Percentiles rank a stretch among this genome's conserved stretches.
Evolutionary conservation across 371 early-diverging fungal species (phyloP).

Genomic region (Mortierella sp.): DNA sequence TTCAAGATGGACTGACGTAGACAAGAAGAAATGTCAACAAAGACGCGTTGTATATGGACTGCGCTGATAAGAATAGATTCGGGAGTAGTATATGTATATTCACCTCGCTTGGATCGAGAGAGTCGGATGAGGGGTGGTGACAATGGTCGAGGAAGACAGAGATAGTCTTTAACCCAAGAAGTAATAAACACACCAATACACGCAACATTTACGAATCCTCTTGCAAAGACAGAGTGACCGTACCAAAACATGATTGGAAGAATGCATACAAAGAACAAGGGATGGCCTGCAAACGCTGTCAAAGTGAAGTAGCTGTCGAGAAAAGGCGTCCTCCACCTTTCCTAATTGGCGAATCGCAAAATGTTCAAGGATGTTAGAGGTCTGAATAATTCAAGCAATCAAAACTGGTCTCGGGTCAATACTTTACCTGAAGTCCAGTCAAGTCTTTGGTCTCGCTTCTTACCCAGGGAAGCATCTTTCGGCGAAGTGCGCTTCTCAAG

Average conservation of each 20-base stretch:
- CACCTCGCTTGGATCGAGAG: slow-evolving; percentile 65
- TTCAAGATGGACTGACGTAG: slow-evolving; percentile 59
- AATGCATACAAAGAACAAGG: slow-evolving; percentile 50
- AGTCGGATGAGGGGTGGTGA: slow-evolving; percentile 78
- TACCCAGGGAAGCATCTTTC: slow-evolving; percentile 43
- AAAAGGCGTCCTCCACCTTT: slow-evolving; percentile 42
- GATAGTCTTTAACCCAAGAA: slow-evolving; percentile 69
- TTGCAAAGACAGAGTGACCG: slow-evolving; percentile 50
- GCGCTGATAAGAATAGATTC: too few species aligned
- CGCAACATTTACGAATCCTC: slow-evolving; percentile 51
- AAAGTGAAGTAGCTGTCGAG: slow-evolving; percentile 51
- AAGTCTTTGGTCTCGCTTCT: slow-evolving; percentile 34
- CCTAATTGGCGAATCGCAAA: slow-evolving; percentile 18
- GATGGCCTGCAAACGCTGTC: slow-evolving; percentile 55
- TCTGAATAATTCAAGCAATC: too few species aligned
- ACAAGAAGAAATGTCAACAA: neutral
- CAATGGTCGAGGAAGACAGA: slow-evolving; percentile 81
- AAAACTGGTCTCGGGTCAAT: too few species aligned
- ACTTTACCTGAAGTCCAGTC: slow-evolving; percentile 35
- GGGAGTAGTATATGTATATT: neutral
- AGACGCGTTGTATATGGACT: too few species aligned
- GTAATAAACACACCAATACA: slow-evolving; percentile 48
- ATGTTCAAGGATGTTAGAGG: too few species aligned
- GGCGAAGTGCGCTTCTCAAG: slow-evolving; percentile 29
- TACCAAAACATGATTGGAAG: slow-evolving; percentile 55